Evolutionary conservation across 352 stramenopile genomes (phyloP).

Genomic region (Phytophthora fragariae): DNA sequence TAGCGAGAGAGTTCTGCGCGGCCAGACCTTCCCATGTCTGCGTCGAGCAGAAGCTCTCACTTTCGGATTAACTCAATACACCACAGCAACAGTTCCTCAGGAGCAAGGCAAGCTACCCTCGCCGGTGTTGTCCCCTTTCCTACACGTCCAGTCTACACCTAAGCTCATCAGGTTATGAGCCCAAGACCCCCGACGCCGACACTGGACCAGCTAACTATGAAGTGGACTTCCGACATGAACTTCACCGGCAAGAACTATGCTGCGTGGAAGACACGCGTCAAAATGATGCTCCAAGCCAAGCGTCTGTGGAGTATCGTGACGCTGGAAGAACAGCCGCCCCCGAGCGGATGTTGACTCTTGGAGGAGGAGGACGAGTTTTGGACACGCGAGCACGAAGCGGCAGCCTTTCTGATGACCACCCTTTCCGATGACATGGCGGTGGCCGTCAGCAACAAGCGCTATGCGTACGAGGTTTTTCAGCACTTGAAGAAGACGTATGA

Average conservation of each 20-base stretch:
- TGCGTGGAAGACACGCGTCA: constrained; percentile 11
- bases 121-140: background rate
- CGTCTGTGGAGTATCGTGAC: constrained; percentile 16
- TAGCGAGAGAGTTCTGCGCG: background rate
- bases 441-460: constrained; percentile 10
- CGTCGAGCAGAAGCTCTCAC: background rate
- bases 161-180: background rate
- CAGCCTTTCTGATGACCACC: constrained; percentile 13
- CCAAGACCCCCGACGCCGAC: constrained; percentile 1
- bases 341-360: background rate
- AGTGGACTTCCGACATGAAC: constrained; percentile 9
- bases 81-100: background rate
- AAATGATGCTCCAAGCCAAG: constrained; percentile 5
- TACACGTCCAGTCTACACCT: too few relatives aligned
- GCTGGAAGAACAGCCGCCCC: background rate
- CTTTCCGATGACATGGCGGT: constrained; percentile 19
- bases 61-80: background rate
- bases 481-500: constrained; percentile 21
- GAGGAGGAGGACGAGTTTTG: constrained; percentile 14
- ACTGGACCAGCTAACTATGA: constrained; percentile 1
- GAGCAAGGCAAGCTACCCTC: background rate
- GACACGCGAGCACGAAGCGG: constrained; percentile 5
- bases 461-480: constrained; percentile 15
- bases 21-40: background rate
- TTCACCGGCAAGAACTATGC: constrained; percentile 22